Base-by-base conservation (phyloP, 2,329 filamentous ascomycete genomes). In the Colletotrichum chrysophilum region DNA sequence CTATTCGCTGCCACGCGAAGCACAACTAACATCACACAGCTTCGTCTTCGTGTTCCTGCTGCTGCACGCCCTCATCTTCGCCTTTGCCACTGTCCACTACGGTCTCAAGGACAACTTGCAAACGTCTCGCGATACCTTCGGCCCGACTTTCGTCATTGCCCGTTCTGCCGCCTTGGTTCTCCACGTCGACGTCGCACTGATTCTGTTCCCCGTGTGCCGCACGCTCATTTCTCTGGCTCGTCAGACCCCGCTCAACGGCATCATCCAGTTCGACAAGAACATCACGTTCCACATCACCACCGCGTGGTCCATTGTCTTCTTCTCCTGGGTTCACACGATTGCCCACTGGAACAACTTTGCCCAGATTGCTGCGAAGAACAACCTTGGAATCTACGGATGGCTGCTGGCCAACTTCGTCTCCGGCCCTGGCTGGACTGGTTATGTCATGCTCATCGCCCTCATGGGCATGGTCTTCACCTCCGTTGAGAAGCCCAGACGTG, bases 271-370 rank as follows among this genome's bases (percentile, higher is more conserved):
- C 84, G 94, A 96, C 87, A 96, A 96, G 89, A 96, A 96, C 86
- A 96, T 96, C 83, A 95, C 94, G 60, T 96, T 97, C 85, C 95
- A 97, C 87, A 96, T 95, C 86, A 92, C 90, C 65, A 94, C 94
- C 30, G 95, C 94, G 7, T 97, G 94, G 94, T 96, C 94, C 28
- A 96, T 97, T 80, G 93, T 97, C 78, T 95, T 96, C 86, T 97
- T 95, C 84, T 95, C 94, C 14, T 96, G 94, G 93, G 91, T 96
- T 2, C 95, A 97, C 85, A 96, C 94, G 21, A 92, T 96, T 80
- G 94, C 95, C 34, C 95, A 97, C 85, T 96, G 94, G 94, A 94
- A 94, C 88, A 97, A 97, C 87, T 93, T 96, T 80, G 95, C 93
- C 24, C 93, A 93, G 84, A 91, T 96, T 74, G 91, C 95, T 5